Evolutionary conservation across 2,329 filamentous ascomycete species (phyloP).

Genomic region (Cyphellophora attinorum): DNA sequence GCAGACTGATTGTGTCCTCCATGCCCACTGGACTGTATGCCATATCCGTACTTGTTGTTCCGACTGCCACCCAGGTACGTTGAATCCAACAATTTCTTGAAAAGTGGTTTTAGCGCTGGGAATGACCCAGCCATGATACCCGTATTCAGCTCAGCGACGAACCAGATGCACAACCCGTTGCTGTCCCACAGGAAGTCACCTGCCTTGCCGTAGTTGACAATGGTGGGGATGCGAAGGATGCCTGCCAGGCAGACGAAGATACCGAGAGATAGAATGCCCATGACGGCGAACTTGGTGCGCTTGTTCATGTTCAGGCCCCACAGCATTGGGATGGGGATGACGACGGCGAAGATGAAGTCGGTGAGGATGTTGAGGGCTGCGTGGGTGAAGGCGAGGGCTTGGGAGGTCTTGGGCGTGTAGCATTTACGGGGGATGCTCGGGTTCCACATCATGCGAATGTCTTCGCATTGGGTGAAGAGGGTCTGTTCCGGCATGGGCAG

Average conservation of each 20-base stretch:
- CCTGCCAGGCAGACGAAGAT: constrained; percentile 35
- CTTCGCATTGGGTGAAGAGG: constrained; percentile 38
- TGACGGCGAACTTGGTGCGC: constrained; percentile 27
- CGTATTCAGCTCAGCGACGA: constrained; percentile 24
- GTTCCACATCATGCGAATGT: constrained; percentile 40
- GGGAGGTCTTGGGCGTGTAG: constrained; percentile 30
- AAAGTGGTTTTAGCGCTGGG: constrained; percentile 24
- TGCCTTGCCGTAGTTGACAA: constrained; percentile 29
- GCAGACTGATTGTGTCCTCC: not conserved
- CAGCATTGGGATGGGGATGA: constrained; percentile 32
- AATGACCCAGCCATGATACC: constrained; percentile 25
- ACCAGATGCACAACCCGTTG: constrained; percentile 40
- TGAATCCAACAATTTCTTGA: constrained; percentile 19
- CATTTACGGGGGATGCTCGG: constrained; percentile 28
- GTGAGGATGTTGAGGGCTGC: constrained; percentile 29
- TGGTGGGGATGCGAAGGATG: constrained; percentile 30
- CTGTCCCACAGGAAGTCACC: constrained; percentile 38
- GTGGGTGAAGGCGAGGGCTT: constrained; percentile 36
- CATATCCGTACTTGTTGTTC: constrained; percentile 2
- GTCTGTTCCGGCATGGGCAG: no score
- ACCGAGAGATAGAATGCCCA: constrained; percentile 30
- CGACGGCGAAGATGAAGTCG: constrained; percentile 29
- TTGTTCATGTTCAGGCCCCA: constrained; percentile 30
- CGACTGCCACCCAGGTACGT: constrained; percentile 1
- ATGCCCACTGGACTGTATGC: not conserved